phyloP scores from a whole-genome alignment of 352 stramenopile species.

The Bremia lactucae region DNA sequence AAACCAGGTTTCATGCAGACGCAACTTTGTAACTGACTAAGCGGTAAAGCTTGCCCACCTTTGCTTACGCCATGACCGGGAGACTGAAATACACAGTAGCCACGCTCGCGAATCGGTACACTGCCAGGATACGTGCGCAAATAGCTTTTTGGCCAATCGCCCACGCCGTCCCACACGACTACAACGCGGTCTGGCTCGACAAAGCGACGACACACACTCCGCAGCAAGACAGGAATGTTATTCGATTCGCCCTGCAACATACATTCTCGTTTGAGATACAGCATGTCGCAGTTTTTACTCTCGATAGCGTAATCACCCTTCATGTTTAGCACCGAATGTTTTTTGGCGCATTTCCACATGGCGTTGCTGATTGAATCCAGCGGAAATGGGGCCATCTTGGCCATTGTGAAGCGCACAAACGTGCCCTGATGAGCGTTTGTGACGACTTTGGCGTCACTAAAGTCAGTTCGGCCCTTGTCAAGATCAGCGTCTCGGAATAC shows the following conservation, averaged over 20 bases:
- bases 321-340: conserved; percentile 16
- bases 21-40: conserved; percentile 21
- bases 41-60: not conserved
- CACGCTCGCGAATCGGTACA: conserved; percentile 25
- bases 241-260: conserved; percentile 13
- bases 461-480: conserved; percentile 8
- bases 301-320: not conserved
- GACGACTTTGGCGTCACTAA: conserved; percentile 12
- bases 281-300: conserved; percentile 1
- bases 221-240: conserved; percentile 18
- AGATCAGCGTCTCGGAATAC: conserved; percentile 24
- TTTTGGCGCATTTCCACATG: conserved; percentile 13
- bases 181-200: conserved; percentile 20
- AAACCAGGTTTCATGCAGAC: conserved; percentile 26
- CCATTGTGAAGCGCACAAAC: conserved; percentile 23
- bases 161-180: conserved; percentile 22
- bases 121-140: conserved; percentile 10
- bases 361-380: conserved; percentile 13
- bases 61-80: conserved; percentile 8
- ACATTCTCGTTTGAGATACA: conserved; percentile 22
- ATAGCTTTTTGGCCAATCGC: conserved; percentile 25
- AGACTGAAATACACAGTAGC: conserved; percentile 21
- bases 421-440: conserved; percentile 12
- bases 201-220: conserved; percentile 15
- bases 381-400: conserved; percentile 19